Evolutionary conservation across 2,329 filamentous ascomycete species (phyloP), one percentile per base, ranked within the genome.

Genomic region (Fusarium beomiforme): DNA sequence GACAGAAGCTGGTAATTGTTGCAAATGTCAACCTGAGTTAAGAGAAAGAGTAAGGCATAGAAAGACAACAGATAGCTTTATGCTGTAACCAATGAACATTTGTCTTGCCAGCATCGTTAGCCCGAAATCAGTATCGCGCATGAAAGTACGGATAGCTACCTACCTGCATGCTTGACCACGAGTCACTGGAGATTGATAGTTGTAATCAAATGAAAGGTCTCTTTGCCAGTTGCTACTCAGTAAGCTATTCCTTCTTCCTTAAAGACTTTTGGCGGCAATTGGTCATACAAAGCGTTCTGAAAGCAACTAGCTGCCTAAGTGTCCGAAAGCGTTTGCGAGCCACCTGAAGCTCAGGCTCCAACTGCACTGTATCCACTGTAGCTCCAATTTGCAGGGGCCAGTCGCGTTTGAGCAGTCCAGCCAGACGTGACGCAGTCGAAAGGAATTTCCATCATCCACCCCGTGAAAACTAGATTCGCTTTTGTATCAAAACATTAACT

Each of bases 381-480:
- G 69, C 69, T 67, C 64, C 64, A 70, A 70, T 58, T 59, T 49
- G 55, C 46, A 65, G 53, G 67, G 62, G 61, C 55, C 33, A 43
- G 37, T 73, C 80, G 80, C 81, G 80, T 81, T 75, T n/a, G n/a
- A n/a, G n/a, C 71, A 67, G 31, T 41, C 29, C 34, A 69, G 51
- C 55, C 39, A 31, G 80, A 81, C 80, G 80, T 82, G 81, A 80
- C 79, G 78, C 75, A 73, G 74, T 69, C 73, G 65, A 64, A 70
- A 73, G 71, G 73, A 74, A 76, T 76, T 77, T 77, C 70, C 54
- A 67, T 70, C 66, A 59, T 64, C 72, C 66, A 63, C 61, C 61
- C 72, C 58, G 74, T 75, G 69, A 75, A 76, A 76, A 75, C 72
- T 55, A 57, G 59, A 58, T 58, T 67, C 64, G 66, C 55, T 41